Base-by-base conservation (phyloP, 2,329 filamentous ascomycete genomes). In the Rhytidhysteron rufulum region DNA sequence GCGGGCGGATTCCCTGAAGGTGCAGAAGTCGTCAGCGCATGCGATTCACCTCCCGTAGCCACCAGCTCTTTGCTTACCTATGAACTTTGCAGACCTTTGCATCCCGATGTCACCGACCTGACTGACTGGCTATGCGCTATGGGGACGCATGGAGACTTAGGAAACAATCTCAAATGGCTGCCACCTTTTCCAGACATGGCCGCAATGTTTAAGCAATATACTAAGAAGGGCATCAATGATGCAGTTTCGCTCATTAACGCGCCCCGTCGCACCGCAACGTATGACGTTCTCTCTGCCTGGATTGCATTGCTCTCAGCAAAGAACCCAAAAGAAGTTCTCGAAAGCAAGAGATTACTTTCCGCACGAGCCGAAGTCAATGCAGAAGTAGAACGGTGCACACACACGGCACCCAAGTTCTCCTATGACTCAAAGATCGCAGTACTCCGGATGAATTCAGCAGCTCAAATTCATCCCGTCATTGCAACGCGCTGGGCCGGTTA, bases 181-280 rank as follows among this genome's bases (percentile, higher is more conserved):
- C 71, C 74, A 0, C 82, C 82, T 0, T 85, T 86, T 46, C 82
- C 82, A 1, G 77, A 84, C 44, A 83, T 85, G 79, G 70, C 67
- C 15, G 58, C 69, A 1, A 75, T 75, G 0, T 78, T 85, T 49
- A 83, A 83, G 49, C 65, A 58, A 11, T 70, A 82, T 50, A 78
- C 78, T 0, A 85, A 81, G 50, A 83, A 80, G 48, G 63, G 73
- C 0, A 60, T 85, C 39, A 83, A 82, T 44, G 75, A 80, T 11
- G 79, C 80, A 3, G 79, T 85, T 0, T 75, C 78, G 0, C 70
- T 82, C 2, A 68, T 85, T 44, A 85, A 86, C 49, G 82, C 82
- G 16, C 82, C 82, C 5, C 69, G 83, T 5, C 68, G 82, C 24
- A 83, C 81, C 4, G 71, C 80, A 2, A 70, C 69, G 0, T 84